phyloP scores from a whole-genome alignment of 106 monocot genomes.

The Hemerocallis citrina region DNA sequence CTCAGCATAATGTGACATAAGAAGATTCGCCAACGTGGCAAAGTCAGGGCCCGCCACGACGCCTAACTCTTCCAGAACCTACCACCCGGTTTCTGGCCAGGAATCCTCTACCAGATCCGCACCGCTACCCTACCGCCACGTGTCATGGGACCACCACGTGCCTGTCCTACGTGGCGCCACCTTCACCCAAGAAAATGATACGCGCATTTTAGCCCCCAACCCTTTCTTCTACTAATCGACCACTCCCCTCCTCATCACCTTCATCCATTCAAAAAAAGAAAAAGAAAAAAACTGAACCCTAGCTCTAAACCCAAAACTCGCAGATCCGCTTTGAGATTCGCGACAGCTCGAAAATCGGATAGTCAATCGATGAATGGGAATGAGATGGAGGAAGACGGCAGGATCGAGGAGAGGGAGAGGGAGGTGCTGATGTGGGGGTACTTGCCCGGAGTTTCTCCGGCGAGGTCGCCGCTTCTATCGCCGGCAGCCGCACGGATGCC shows the following conservation, averaged over 20 bases:
- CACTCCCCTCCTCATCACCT: too few relatives aligned
- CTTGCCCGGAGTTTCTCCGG: conserved; percentile 73
- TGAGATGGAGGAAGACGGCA: conserved; percentile 26
- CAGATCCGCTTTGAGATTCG: too few relatives aligned
- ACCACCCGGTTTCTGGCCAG: conserved; percentile 43
- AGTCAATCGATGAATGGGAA: conserved; percentile 16
- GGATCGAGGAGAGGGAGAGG: conserved; percentile 32
- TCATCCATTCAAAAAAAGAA: not conserved
- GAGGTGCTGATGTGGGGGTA: conserved; percentile 94
- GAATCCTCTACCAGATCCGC: conserved; percentile 9
- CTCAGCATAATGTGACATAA: too few relatives aligned
- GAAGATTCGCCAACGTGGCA: too few relatives aligned
- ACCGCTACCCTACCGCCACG: conserved; percentile 28
- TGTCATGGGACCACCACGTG: conserved; percentile 14
- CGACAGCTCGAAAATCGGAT: too few relatives aligned
- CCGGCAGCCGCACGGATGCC: conserved; percentile 53
- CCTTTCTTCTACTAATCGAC: not conserved
- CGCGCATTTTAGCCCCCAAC: conserved; percentile 16
- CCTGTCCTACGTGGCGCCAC: conserved; percentile 49
- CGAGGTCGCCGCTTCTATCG: conserved; percentile 63
- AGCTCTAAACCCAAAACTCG: too few relatives aligned
- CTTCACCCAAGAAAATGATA: conserved; percentile 25
- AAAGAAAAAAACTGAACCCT: not conserved
- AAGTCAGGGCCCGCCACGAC: too few relatives aligned
- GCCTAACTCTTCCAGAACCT: conserved; percentile 48